Base-by-base conservation (phyloP, 495 filamentous ascomycete species). In the Talaromyces adpressus region DNA sequence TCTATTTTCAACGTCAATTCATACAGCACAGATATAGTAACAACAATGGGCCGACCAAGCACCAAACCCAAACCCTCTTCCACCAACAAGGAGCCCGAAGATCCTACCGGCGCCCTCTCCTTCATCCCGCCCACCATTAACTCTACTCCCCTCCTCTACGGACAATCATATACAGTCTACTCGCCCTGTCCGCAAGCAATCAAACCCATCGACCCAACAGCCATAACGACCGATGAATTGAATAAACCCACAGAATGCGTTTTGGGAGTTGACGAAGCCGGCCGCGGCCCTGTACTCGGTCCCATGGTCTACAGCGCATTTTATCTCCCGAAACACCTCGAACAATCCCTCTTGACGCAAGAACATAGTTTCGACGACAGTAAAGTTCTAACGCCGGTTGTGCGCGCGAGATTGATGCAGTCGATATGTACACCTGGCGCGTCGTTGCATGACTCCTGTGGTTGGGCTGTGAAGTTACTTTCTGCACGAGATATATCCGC, bases 291-390 rank as follows among this genome's bases (percentile, higher is more conserved):
- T 20, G 95, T 98, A 6, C 82, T 98, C 4, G 94, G 94, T 2
- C 93, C 94, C 11, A 98, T 98, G 94, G 93, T 98, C 65, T 98
- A 98, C 80, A 89, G 88, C 63, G 82, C 92, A 67, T 89, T 93
- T 79, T 97, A 92, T 78, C 83, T 97, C 1, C 92, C 92, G 0
- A 61, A 84, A 3, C 63, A 80, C 1, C 78, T 85, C 39, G 89
- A 92, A 36, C 84, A 83, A 65, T 81, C 87, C 2, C 84, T 97
- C 20, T 86, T 97, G 2, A 85, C 89, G 7, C 67, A 81, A 32
- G 84, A 87, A 6, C 88, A 97, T 77, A 86, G 86, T 75, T 97
- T 97, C 76, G 87, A 96, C 80, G 92, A 97, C 77, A 92, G 89
- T 71, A 97, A 97, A 77, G 89, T 89, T 8, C 85, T 96, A 6